Conservation (phyloP, 345 rosid species). For the Excoecaria cochinchinensis region DNA sequence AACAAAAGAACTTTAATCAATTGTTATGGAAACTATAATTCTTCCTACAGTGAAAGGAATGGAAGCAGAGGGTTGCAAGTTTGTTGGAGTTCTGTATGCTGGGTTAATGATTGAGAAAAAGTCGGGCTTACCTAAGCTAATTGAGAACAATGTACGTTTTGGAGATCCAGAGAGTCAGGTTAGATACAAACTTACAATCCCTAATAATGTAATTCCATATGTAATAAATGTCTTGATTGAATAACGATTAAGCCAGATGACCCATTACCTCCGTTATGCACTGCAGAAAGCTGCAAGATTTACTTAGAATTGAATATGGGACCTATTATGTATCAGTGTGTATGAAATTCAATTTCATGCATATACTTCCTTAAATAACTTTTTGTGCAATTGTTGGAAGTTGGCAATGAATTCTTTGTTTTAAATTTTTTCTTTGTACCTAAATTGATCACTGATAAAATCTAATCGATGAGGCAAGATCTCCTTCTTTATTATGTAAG, state of each 20-base stretch:
- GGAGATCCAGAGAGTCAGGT: constrained; percentile 99
- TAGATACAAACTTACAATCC: not conserved
- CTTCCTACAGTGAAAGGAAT: constrained; percentile 88
- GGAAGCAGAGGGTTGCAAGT: constrained; percentile 91
- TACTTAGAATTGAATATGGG: not conserved
- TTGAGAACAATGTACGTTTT: constrained; percentile 97
- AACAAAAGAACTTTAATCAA: constrained; percentile 62
- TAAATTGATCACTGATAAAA: too few species aligned
- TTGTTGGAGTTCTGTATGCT: constrained; percentile 83
- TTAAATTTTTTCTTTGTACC: too few species aligned
- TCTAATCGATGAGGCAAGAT: too few species aligned
- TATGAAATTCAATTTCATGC: too few species aligned
- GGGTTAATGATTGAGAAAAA: constrained; percentile 95
- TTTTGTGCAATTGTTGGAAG: not conserved
- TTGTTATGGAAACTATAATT: constrained; percentile 82
- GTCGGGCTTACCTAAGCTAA: constrained; percentile 87
- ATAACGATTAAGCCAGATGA: not conserved
- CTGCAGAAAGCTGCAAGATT: not conserved
- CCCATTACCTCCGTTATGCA: not conserved
- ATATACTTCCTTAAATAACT: not conserved
- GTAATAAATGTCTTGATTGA: not conserved
- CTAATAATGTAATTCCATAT: not conserved
- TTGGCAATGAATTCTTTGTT: not conserved
- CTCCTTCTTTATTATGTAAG: too few species aligned
- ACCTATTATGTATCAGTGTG: not conserved